phyloP scores from a whole-genome alignment of 345 rosid species.

The Eucalyptus melliodora region DNA sequence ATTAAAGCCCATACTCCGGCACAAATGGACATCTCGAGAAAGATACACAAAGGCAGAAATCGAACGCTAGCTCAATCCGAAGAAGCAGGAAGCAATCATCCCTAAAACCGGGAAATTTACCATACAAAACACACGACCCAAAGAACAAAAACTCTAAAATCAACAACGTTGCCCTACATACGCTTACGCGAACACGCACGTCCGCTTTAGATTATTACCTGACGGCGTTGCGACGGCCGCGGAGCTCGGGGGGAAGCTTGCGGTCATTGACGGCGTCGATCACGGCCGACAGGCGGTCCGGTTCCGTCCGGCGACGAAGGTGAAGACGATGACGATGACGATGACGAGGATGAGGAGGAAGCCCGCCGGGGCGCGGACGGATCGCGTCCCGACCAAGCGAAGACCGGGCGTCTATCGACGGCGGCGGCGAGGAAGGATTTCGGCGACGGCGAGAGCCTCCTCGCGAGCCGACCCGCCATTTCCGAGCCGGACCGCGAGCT shows the following conservation, averaged over 20 bases:
- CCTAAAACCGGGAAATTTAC: neutral
- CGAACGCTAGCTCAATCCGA: neutral
- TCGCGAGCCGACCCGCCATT: constrained; percentile 15
- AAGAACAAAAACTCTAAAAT: neutral
- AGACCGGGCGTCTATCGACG: neutral
- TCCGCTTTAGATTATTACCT: constrained; percentile 6
- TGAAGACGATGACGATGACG: constrained; percentile 34
- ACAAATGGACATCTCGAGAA: neutral
- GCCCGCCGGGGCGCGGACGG: neutral
- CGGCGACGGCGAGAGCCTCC: constrained; percentile 6
- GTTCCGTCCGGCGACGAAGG: constrained; percentile 16
- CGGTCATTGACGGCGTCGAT: constrained; percentile 73
- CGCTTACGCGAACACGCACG: neutral
- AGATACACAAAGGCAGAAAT: neutral
- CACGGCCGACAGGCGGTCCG: constrained; percentile 53
- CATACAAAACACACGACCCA: neutral
- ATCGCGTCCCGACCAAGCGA: neutral
- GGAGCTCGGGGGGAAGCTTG: constrained; percentile 84
- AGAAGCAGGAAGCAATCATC: neutral
- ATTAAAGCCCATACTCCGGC: neutral
- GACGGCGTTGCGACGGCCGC: constrained; percentile 64
- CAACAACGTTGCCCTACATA: neutral
- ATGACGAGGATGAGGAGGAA: constrained; percentile 10
- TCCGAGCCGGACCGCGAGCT: neutral
- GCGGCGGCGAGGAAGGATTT: neutral